Evolutionary conservation across 106 monocot genomes (phyloP), one percentile per base, ranked within the genome.

Genomic region (Allium fistulosum): DNA sequence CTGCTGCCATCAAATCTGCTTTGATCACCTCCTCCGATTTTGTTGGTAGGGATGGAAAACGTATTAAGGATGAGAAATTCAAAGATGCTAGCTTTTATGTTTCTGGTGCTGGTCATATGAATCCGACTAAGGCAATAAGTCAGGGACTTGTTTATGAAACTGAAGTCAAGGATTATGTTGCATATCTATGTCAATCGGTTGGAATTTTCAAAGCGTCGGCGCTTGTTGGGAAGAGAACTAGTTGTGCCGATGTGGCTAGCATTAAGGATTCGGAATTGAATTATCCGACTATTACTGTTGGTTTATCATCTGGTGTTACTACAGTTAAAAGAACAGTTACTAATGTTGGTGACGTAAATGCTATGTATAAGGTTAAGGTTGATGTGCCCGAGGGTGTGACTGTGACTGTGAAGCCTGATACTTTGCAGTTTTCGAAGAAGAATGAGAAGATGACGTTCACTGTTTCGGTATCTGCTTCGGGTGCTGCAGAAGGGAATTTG

Each of bases 251-350:
- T 4, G 14, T 63, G 0, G 9, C 46, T 9, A 15, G 59, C 17
- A 69, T 74, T 8, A 57, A n/a, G 4, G 67, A 71, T 50, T 73
- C 46, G 0, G 80, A 84, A 9, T 67, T 84, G 12, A 84, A 84
- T 56, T 84, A 80, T 58, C 84, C 84, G 3, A 61, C 84, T 12
- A 63, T 80, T 1, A 52, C 60, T 2, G 64, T 84, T 10, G 17
- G 61, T 8, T 53, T 61, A 2, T 5, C 0, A 2, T 7, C 27
- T 3, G 16, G 17, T 16, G 26, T 22, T 11, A 47, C 56, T 17
- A 70, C 59, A 11, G 73, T 80, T 46, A 73, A 69, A 26, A 56
- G 84, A 47, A 80, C 78, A 7, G 81, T 81, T 58, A 85, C 74
- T 5, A 81, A 81, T 26, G 75, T 85, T 2, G 75, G 78, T 7